Evolutionary conservation across 176 grass and related monocot genomes (phyloP).

Genomic region (Aegilops longissima): DNA sequence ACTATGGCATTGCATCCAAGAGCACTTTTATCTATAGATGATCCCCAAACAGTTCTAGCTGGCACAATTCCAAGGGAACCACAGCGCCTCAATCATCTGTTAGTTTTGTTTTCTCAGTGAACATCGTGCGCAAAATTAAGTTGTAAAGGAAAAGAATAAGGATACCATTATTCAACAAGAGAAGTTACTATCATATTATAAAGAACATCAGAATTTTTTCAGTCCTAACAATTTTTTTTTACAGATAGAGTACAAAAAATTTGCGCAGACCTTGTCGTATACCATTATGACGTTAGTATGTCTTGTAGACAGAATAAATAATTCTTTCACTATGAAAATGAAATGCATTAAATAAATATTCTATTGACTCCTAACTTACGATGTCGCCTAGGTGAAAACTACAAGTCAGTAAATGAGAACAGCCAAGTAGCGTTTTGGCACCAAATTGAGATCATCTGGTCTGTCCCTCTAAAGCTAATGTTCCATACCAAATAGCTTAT

Average conservation of each 20-base stretch:
- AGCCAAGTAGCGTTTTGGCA: neutral
- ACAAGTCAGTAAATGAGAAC: neutral
- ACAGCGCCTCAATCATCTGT: neutral
- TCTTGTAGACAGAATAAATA: conserved; percentile 10
- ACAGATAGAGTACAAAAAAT: neutral
- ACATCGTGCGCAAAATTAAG: neutral
- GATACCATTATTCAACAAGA: neutral
- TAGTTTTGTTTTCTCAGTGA: neutral
- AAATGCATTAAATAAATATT: neutral
- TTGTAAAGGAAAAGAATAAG: neutral
- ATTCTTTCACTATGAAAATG: neutral
- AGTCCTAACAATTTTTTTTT: neutral
- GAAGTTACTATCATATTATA: neutral
- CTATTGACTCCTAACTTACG: neutral
- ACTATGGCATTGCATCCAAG: conserved; percentile 7
- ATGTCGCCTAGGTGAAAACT: neutral
- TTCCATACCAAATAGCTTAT: neutral
- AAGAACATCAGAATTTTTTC: neutral
- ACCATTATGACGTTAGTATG: neutral
- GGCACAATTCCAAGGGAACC: neutral
- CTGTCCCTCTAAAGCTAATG: neutral
- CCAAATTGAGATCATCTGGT: neutral
- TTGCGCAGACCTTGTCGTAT: neutral
- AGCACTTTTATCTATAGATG: neutral
- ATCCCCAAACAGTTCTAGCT: conserved; percentile 2